phyloP scores from a whole-genome alignment of 1,139 yeast genomes.

The Sugiyamaella xylanicola region DNA sequence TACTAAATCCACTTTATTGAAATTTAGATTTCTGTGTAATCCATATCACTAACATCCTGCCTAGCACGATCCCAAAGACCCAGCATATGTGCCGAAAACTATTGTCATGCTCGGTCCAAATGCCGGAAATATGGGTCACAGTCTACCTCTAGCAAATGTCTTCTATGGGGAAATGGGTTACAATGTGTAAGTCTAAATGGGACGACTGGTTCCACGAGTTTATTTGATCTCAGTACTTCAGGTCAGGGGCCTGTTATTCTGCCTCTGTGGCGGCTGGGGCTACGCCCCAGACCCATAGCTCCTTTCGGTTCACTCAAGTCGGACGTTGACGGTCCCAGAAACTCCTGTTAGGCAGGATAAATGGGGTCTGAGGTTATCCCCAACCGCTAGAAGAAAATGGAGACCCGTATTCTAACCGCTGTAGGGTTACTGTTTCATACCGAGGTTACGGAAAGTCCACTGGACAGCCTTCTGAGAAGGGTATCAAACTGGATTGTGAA shows the following conservation, averaged over 20 bases:
- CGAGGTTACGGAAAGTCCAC: slow-evolving; percentile 90
- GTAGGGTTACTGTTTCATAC: slow-evolving; percentile 70
- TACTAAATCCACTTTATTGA: no score
- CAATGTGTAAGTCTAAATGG: slow-evolving; percentile 53
- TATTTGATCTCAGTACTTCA: no score
- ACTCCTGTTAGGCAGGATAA: no score
- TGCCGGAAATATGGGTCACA: slow-evolving; percentile 96
- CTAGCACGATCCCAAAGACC: slow-evolving; percentile 49
- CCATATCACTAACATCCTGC: neutral
- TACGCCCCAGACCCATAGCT: no score
- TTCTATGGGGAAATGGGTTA: slow-evolving; percentile 66
- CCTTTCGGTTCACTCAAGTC: no score
- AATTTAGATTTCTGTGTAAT: no score
- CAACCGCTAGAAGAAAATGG: no score
- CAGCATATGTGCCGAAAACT: slow-evolving; percentile 61
- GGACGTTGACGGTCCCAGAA: no score
- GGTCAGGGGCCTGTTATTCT: neutral
- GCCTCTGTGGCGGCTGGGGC: neutral
- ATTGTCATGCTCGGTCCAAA: slow-evolving; percentile 83
- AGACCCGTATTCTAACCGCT: no score
- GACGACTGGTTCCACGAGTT: no score
- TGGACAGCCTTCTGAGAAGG: slow-evolving; percentile 75
- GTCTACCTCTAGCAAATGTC: slow-evolving; percentile 76
- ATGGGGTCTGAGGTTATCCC: no score
- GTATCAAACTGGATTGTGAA: slow-evolving; percentile 81